phyloP scores from a whole-genome alignment of 305 asterid genomes.

The Striga hermonthica region DNA sequence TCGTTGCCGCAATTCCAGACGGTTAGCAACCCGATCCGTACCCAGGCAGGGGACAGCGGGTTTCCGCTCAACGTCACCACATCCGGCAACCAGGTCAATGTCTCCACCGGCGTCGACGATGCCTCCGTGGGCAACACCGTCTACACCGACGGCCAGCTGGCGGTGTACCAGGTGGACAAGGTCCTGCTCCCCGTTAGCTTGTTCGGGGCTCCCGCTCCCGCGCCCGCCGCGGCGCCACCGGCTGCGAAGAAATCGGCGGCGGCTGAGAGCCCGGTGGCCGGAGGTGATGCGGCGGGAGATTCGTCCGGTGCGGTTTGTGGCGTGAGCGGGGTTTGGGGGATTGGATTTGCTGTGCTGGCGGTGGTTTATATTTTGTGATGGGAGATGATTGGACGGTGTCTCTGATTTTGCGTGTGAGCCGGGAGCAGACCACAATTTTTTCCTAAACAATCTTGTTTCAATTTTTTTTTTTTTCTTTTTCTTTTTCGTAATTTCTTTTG shows the following conservation, averaged over 20 bases:
- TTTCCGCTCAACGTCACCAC: constrained; percentile 57
- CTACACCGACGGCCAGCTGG: constrained; percentile 48
- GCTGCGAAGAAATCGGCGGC: constrained; percentile 33
- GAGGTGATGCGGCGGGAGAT: constrained; percentile 43
- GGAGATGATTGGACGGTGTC: not conserved
- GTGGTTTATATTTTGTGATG: constrained; percentile 29
- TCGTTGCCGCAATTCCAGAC: constrained; percentile 54
- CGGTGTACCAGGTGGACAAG: constrained; percentile 54
- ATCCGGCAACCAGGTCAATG: constrained; percentile 48
- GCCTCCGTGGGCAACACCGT: constrained; percentile 48
- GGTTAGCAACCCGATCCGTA: constrained; percentile 53
- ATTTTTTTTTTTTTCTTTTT: no score
- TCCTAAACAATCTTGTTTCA: no score
- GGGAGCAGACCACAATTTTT: no score
- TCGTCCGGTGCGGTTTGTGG: constrained; percentile 35
- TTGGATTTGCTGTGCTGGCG: constrained; percentile 30
- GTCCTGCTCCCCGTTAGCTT: constrained; percentile 52
- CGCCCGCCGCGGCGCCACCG: constrained; percentile 45
- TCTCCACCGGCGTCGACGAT: constrained; percentile 49
- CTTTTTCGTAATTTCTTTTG: no score
- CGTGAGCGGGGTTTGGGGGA: constrained; percentile 32
- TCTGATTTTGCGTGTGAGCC: no score
- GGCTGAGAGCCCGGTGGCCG: constrained; percentile 39
- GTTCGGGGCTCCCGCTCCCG: constrained; percentile 50
- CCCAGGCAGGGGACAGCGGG: constrained; percentile 53